Evolutionary conservation across 345 rosid species (phyloP), one percentile per base, ranked within the genome.

Genomic region (Abelmoschus esculentus): DNA sequence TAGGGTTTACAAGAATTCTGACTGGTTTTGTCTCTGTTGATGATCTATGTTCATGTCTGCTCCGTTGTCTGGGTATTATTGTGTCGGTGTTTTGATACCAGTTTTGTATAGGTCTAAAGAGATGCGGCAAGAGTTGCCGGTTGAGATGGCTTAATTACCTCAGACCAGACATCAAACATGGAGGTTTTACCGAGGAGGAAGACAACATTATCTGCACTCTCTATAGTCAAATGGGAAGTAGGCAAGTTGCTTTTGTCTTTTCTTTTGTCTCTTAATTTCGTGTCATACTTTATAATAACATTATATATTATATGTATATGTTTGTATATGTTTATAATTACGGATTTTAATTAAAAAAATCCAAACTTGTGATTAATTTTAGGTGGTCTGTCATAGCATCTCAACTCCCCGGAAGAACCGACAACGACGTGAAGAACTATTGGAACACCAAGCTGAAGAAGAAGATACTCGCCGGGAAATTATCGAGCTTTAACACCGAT

Each of bases 361-460:
- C 63, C 29, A 47, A 38, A 59, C 50, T 74, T 74, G 54, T 73
- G 55, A 11, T 70, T 47, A 61, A 47, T 66, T 61, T 70, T 52
- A 87, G 91, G 65, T 87, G 91, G 87, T 81, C 89, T 28, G 19
- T 81, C 61, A 87, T 85, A 71, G 89, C 91, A 19, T 82, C 89
- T 73, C 83, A 76, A 6, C 72, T 87, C 12, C 75, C 84, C 1
- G 83, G 91, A 72, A 82, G 91, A 79, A 87, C 91, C 1, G 91
- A 85, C 65, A 87, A 87, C 15, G 91, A 85, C 49, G 80, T 87
- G 69, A 87, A 87, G 68, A 87, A 87, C 62, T 76, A 87, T 49
- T 87, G 91, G 91, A 87, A 85, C 66, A 87, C 89, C 52, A 85
- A 82, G 68, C 67, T 87, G 53, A 87, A 83, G 83, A 87, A 83